Evolutionary conservation across 139 green algal species (phyloP), one percentile per base, ranked within the genome.

Genomic region (Picochlorum sp.): DNA sequence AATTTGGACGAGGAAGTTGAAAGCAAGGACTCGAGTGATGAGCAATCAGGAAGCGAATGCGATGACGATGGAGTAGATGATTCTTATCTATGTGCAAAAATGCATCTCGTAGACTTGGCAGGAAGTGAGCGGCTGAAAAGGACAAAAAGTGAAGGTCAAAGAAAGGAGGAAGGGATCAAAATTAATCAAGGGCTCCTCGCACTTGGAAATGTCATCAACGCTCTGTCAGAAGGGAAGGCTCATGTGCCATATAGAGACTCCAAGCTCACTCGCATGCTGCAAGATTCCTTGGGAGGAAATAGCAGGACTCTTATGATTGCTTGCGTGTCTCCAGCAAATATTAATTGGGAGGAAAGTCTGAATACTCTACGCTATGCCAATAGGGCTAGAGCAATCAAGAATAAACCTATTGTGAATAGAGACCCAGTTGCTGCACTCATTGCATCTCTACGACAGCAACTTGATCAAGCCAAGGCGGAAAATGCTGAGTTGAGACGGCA

Each of bases 151-250:
- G 77, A 94, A 69, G 92, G 87, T 2, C 30, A 70, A 61, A 68
- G 79, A 14, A 67, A 89, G 31, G 62, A 85, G 41, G 87, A 94
- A 72, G 91, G 86, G 44, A 91, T 97, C 61, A 80, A 94, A 55
- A 97, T 97, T 67, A 97, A 97, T 73, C 31, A 77, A 35, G 85
- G 93, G 6, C 76, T 99, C 63, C 77, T 98, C n/a, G 87, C 91
- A 2, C 73, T 99, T 0, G 88, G 89, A 30, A 98, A 98, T 59
- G 91, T 98, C 18, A 98, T 99, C 69, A 89, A 78, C 51, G 86
- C 93, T 3, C 82, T 99, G 28, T 79, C 81, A 6, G 91, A 95
- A 61, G 68, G 74, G 41, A 83, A 94, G 54, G 72, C 63, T 9
- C 84, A 89, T 57, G 75, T 94, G 24, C 85, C 85, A 6, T 94